These are phyloP conservation scores for Zychaea mexicana DNA, from an alignment of 371 early-diverging fungal species.

Conservation along the genomic window DNA sequence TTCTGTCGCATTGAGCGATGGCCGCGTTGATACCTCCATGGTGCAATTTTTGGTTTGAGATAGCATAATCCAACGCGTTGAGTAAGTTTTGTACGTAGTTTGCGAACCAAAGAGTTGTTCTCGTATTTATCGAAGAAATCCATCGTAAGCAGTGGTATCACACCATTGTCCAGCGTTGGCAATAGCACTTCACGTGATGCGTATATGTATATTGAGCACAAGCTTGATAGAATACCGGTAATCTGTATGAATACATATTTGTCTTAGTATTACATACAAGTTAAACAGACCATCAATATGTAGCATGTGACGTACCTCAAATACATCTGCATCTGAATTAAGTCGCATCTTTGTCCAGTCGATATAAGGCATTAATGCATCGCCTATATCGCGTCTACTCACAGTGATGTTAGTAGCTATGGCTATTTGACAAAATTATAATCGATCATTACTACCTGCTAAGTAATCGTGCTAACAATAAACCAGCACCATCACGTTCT, in stretches of 20 bases:
- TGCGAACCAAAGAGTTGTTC: conserved; percentile 76
- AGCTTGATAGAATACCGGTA: conserved; percentile 64
- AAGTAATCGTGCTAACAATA: conserved; percentile 79
- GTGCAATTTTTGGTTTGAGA: conserved; percentile 71
- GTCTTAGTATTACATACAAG: no score
- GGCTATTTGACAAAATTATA: neutral
- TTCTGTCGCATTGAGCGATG: conserved; percentile 54
- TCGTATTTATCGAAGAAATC: conserved; percentile 57
- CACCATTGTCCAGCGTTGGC: conserved; percentile 56
- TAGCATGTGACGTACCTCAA: conserved; percentile 53
- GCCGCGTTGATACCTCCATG: conserved; percentile 80
- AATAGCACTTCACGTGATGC: conserved; percentile 68
- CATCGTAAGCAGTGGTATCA: conserved; percentile 54
- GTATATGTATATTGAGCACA: conserved; percentile 72
- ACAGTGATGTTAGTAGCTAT: no score
- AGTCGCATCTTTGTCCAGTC: conserved; percentile 59
- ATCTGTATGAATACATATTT: conserved; percentile 20
- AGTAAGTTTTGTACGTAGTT: conserved; percentile 78
- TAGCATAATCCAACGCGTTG: conserved; percentile 82
- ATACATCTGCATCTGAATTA: conserved; percentile 37
- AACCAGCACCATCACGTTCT: conserved; percentile 84
- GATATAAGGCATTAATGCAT: conserved; percentile 58
- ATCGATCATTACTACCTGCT: no score
- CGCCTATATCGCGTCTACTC: conserved; percentile 20
- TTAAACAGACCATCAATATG: neutral